Evolutionary conservation across 1,139 yeast species (phyloP), one percentile per base, ranked within the genome.

Genomic region (Hansenula lynferdii): DNA sequence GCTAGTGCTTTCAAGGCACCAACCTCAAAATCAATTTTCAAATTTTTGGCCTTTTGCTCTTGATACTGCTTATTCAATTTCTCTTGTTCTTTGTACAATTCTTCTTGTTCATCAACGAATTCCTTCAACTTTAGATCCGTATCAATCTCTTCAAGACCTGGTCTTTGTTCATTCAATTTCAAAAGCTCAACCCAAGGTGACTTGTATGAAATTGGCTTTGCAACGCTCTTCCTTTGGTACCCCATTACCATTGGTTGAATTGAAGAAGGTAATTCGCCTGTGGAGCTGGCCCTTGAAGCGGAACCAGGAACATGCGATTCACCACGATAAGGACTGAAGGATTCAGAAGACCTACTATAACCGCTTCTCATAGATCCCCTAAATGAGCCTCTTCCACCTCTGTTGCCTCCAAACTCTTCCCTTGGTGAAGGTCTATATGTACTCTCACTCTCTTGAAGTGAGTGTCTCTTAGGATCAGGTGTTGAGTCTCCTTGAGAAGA

Each of bases 101-200:
- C 28, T 23, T 47, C 50, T 18, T 36, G 37, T 22, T 47, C 47
- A 1, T 43, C 41, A 17, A 42, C 24, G 1, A 42, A 22, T 18
- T 37, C 34, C 6, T 38, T 39, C 1, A 42, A 16, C 16, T 40
- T 38, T 1, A 33, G 20, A 18, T 43, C 39, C 3, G 35, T 23
- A 19, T 39, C 38, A 4, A 28, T 28, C n/a, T 28, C 23, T 2
- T 11, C 31, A 31, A 11, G 22, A 6, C 11, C 38, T 14, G n/a
- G 3, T 23, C n/a, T 36, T 31, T 21, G 37, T 6, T 29, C 31
- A 23, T 44, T 43, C 17, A 45, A 17, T 1, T 35, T 31, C 4
- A 45, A 16, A 12, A 45, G 17, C 14, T 36, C 38, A 2, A 44
- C 31, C 47, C 46, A 46, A 11, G 50, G 47, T 5, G 48, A 39